Evolutionary conservation across 768 basidiomycete species (phyloP), one percentile per base, ranked within the genome.

Genomic region (Lentinula lateritia): DNA sequence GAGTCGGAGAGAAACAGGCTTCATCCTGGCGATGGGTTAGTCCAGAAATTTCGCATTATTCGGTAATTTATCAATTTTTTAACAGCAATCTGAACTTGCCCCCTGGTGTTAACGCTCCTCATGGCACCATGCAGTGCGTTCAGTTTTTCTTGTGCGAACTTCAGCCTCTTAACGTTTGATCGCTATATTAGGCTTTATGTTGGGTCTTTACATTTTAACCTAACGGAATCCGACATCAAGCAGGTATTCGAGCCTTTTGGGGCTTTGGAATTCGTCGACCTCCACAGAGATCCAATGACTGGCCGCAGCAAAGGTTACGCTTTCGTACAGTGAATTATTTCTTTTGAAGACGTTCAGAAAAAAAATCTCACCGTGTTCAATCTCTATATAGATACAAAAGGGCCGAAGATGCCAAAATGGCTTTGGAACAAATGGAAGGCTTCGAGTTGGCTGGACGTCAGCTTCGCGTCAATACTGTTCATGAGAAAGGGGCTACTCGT

Each of bases 191-290:
- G 95, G 73, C 84, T 99, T 73, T 99, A 97, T 73, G 94, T 99
- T 74, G 95, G 94, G 61, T 96, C 94, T 63, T 79, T 99, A 50
- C 93, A 98, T 75, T 97, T 96, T 81, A 95, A 94, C 74, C 88
- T 99, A 63, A 92, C 93, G 60, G 92, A 97, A 77, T 89, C 93
- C 67, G 96, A 99, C 79, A 90, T 99, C 78, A 92, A 90, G 76
- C 95, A 98, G 85, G 96, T 99, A 67, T 99, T 99, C 74, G 95
- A 97, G 72, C 95, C 96, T 9, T 99, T 98, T 73, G 97, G 97
- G 68, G 92, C 95, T 76, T 82, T 99, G 67, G 96, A 96, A 76
- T 95, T 95, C 78, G 95, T 99, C 72, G 96, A 99, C 81, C 84
- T 98, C 70, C 97, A 97, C 75, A 87, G 91, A 72, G 95, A 98